Percentiles rank a stretch among this genome's conserved stretches.
These are phyloP conservation scores for Houttuynia cordata DNA, from an alignment of 164 flowering plant species.

Conservation along the genomic window DNA sequence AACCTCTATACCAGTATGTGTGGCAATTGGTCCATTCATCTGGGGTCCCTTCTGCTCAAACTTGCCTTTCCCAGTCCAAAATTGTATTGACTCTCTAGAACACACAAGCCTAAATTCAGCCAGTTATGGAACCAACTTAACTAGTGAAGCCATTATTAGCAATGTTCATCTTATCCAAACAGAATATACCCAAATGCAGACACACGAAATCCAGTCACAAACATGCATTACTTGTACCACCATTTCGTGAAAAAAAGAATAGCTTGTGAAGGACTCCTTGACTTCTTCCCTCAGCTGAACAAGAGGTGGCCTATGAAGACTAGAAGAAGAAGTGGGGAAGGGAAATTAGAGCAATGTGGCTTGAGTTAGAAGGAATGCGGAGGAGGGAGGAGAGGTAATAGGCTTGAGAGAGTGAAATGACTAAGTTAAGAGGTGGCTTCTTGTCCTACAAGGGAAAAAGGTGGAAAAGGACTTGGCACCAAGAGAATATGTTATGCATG, in stretches of 20 bases:
- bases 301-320: background rate
- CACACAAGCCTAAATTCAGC: background rate
- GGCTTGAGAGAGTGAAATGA: background rate
- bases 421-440: slow-evolving; percentile 5
- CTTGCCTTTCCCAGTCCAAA: background rate
- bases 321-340: background rate
- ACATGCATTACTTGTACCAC: background rate
- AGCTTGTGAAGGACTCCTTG: background rate
- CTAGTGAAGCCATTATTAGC: background rate
- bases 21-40: background rate
- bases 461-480: slow-evolving; percentile 24
- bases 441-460: slow-evolving; percentile 16
- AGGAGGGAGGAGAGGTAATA: background rate
- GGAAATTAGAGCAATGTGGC: background rate
- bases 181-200: no score
- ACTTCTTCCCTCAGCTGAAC: background rate
- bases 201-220: no score
- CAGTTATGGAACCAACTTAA: background rate
- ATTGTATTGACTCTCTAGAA: background rate
- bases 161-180: background rate
- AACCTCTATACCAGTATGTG: background rate
- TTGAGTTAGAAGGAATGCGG: background rate
- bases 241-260: background rate
- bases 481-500: slow-evolving; percentile 14
- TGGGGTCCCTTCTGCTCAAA: background rate